These are phyloP conservation scores for Cyberlindnera misumaiensis DNA, from an alignment of 805 yeast genomes.

Conservation along the genomic window DNA sequence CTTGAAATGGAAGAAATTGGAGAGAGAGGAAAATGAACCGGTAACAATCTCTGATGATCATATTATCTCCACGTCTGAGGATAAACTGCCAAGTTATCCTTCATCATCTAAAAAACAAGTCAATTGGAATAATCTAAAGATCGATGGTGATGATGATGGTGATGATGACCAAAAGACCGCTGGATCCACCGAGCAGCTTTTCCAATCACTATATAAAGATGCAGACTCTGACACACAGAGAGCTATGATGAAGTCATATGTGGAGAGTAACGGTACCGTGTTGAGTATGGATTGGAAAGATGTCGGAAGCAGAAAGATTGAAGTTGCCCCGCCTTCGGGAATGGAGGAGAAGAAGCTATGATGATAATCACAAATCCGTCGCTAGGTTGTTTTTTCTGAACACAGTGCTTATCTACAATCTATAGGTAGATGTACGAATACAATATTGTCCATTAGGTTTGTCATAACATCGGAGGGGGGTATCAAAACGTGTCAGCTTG, in stretches of 20 bases:
- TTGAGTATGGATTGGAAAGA: slow-evolving; percentile 92
- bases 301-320: slow-evolving; percentile 56
- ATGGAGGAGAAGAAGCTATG: slow-evolving; percentile 15
- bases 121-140: slow-evolving; percentile 63
- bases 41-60: background rate
- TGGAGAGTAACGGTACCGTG: slow-evolving; percentile 92
- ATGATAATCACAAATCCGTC: background rate
- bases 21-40: slow-evolving; percentile 12
- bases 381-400: too few species aligned
- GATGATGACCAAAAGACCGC: slow-evolving; percentile 21
- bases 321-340: slow-evolving; percentile 22
- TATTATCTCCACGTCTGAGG: background rate
- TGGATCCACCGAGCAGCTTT: slow-evolving; percentile 58
- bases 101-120: slow-evolving; percentile 52
- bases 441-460: slow-evolving; percentile 3
- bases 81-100: slow-evolving; percentile 37
- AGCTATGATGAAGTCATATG: slow-evolving; percentile 95
- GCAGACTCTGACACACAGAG: slow-evolving; percentile 84
- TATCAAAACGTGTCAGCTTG: slow-evolving; percentile 16
- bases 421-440: too few species aligned
- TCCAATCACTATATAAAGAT: slow-evolving; percentile 61
- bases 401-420: too few species aligned
- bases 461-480: background rate
- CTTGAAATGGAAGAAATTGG: slow-evolving; percentile 49
- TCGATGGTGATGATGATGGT: slow-evolving; percentile 39